Base-by-base conservation (phyloP, 176 grass and related monocot species). In the Otatea glauca region DNA sequence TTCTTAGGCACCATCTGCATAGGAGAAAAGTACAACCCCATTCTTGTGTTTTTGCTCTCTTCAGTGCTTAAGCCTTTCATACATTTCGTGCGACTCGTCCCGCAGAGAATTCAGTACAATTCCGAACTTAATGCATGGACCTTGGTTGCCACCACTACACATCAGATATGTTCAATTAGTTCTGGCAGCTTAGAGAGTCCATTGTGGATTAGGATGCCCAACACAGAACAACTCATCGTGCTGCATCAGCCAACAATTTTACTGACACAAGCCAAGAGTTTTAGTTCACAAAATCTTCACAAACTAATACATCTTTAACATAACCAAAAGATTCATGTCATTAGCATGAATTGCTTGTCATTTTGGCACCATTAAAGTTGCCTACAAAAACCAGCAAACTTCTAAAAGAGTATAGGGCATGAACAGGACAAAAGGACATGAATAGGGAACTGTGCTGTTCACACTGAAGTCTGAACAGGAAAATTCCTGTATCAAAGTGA, bases 1-100 rank as follows among this genome's bases (percentile, higher is more conserved):
- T 88, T 79, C 50, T 71, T 67, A 83, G 66, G 88, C 50, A 62
- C 56, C 24, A 62, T 90, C 54, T 34, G 58, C 29, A 71, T 50
- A 76, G 55, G 6, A 44, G 23, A 72, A 81, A 76, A 82, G 54
- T 65, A 71, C 38, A 71, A 16, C 3, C 59, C 56, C 27, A 44
- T 82, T 24, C 25, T 75, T 5, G 8, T 79, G 44, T 47, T 49
- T 74, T 67, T 77, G 56, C 4, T 39, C 49, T 84, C 59, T 15
- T 75, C 76, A 80, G 11, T 61, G 61, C 60, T 47, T 65, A 80
- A 60, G 48, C 61, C 55, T 75, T 80, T 44, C 77, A 84, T 9
- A 38, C 35, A 73, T 69, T 65, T 65, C 54, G 24, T 77, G 55
- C 35, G 77, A 37, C 56, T 72, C 77, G 29, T 34, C 65, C 49